Evolutionary conservation across 257 asterid species (phyloP), one percentile per base, ranked within the genome.

Genomic region (Scutellaria galericulata): DNA sequence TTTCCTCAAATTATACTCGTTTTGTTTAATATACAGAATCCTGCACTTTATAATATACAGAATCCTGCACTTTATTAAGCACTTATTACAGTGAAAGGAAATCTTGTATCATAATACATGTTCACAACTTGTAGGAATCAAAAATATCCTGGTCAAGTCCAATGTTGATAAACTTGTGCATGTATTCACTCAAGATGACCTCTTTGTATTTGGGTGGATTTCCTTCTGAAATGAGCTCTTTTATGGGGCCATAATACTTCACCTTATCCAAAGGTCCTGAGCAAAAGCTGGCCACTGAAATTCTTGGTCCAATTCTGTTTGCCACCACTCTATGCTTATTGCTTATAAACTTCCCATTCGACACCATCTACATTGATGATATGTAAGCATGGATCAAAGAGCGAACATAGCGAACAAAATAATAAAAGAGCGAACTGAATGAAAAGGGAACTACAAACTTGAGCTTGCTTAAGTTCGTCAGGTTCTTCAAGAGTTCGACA

Each of bases 301-400:
- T 62, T 68, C 86, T 81, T 37, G 90, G 85, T 1, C 88, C 87
- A 4, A 14, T 69, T 7, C 12, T 7, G 9, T 65, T 83, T 7
- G 87, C 82, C 7, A 75, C 9, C 11, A 72, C 90, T 75, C 90
- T 64, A 24, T 87, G 93, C 64, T 66, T 68, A n/a, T 14, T 68
- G 54, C 88, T 87, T 52, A 13, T 74, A 59, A 83, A 85, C 40
- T 51, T 72, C 55, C 85, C 90, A 61, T 87, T 87, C 2, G 90
- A 68, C 18, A 81, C 70, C 47, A 87, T 73, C 93, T 85, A 18
- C 18, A 18, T n/a, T n/a, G n/a, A n/a, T n/a, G n/a, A n/a, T n/a
- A n/a, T n/a, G n/a, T n/a, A n/a, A n/a, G n/a, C n/a, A n/a, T n/a
- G n/a, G n/a, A n/a, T n/a, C n/a, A n/a, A n/a, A n/a, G n/a, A n/a